Evolutionary conservation across 2,329 filamentous ascomycete species (phyloP), one percentile per base, ranked within the genome.

Genomic region (Alternaria incomplexa): DNA sequence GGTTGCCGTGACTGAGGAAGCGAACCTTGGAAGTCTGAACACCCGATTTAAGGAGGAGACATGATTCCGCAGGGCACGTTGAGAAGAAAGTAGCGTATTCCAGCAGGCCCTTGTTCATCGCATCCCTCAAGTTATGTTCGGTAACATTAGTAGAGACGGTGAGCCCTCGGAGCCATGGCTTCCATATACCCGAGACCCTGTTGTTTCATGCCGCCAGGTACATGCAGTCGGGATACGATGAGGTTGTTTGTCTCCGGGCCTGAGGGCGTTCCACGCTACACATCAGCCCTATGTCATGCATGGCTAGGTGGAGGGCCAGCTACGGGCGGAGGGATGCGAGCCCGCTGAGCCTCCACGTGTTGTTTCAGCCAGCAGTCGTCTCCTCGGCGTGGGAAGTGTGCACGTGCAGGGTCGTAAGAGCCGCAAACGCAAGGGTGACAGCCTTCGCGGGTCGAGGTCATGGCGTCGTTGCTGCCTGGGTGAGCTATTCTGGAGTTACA

Each of bases 321-420:
- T 11, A 44, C 23, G 23, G 17, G 40, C 40, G 32, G 47, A 46
- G 26, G 28, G 7, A 12, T 15, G n/a, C 26, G 23, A 48, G 11
- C n/a, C 17, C 11, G 55, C 55, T 62, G 9, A 58, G 60, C 60
- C 60, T 54, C 44, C 60, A 62, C 56, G 56, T 62, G 56, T 36
- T 56, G 56, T 53, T 53, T 59, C 60, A 58, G 55, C 47, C 23
- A 36, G 20, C 26, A 47, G 25, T 50, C 54, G 54, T 60, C 36
- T 52, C 32, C 40, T 5, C 11, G 15, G 13, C 9, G 20, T 25
- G 50, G 44, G 22, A 26, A 40, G 7, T 25, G 26, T 6, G 51
- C 20, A 30, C 13, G 22, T 13, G n/a, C 11, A 51, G 32, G 15
- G 25, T 23, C 44, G 36, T 25, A 15, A 28, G 25, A 30, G 25